Percentiles rank a stretch among this genome's conserved stretches.
These are phyloP conservation scores for Aspergillus eucalypticola DNA, from an alignment of 2,329 filamentous ascomycete species.

Conservation along the genomic window DNA sequence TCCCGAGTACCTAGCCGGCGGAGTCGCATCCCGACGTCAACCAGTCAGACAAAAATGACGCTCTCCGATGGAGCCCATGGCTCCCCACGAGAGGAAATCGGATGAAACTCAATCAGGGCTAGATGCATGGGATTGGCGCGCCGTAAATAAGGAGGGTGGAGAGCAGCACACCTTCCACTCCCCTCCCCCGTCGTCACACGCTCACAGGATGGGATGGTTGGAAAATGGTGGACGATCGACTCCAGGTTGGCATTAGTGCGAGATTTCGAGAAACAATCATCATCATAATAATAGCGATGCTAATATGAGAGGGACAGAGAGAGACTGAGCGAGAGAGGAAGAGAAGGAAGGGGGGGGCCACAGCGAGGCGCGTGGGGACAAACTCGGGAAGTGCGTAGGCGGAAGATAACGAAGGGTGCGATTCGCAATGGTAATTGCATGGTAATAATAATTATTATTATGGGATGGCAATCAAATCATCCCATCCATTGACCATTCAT, in stretches of 20 bases:
- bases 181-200: background rate
- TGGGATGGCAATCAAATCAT: no score
- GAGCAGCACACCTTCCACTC: background rate
- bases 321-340: background rate
- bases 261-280: background rate
- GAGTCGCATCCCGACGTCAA: conserved; percentile 8
- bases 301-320: background rate
- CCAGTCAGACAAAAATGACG: conserved; percentile 25
- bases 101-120: conserved; percentile 24
- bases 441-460: conserved; percentile 9
- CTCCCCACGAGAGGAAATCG: conserved; percentile 21
- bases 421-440: background rate
- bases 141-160: conserved; percentile 16
- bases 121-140: conserved; percentile 15
- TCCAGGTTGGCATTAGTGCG: conserved; percentile 3
- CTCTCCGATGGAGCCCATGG: conserved; percentile 13
- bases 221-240: conserved; percentile 2
- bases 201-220: background rate
- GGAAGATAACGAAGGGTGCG: conserved; percentile 8
- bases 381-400: conserved; percentile 4
- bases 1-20: conserved; percentile 13
- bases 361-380: conserved; percentile 4
- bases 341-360: background rate
- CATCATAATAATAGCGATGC: background rate
- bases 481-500: no score